phyloP scores from a whole-genome alignment of 805 yeast genomes.

The Saturnispora hagleri region DNA sequence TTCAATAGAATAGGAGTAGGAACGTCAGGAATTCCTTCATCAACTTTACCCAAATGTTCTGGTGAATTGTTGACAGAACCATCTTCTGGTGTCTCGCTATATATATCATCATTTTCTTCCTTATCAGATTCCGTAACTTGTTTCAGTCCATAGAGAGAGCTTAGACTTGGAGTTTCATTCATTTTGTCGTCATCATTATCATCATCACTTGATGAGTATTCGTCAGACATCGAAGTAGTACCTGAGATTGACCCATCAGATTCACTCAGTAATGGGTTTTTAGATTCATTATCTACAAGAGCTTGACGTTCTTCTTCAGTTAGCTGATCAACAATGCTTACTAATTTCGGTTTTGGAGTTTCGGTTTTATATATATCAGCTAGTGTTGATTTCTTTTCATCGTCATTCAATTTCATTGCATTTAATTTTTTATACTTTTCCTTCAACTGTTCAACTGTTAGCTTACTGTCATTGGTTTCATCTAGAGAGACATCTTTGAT shows the following conservation, averaged over 20 bases:
- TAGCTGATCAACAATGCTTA: slow-evolving; percentile 21
- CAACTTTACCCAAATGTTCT: slow-evolving; percentile 21
- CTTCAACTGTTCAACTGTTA: slow-evolving; percentile 47
- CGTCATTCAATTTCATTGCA: slow-evolving; percentile 10
- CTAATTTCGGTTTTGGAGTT: neutral
- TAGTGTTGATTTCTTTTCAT: neutral
- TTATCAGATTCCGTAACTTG: slow-evolving; percentile 15
- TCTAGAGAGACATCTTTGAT: slow-evolving; percentile 8
- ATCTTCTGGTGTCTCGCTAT: slow-evolving; percentile 21
- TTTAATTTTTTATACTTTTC: slow-evolving; percentile 45
- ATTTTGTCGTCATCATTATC: slow-evolving; percentile 9
- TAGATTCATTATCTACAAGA: slow-evolving; percentile 14
- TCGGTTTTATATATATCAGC: slow-evolving; percentile 28
- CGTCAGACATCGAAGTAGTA: slow-evolving; percentile 15
- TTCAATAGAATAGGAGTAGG: slow-evolving; percentile 68
- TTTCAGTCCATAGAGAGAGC: slow-evolving; percentile 28
- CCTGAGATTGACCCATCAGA: slow-evolving; percentile 11
- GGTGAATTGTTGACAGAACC: slow-evolving; percentile 30
- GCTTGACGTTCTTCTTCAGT: slow-evolving; percentile 20
- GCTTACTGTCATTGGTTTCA: slow-evolving; percentile 35
- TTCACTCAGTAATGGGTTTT: slow-evolving; percentile 16
- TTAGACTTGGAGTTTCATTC: slow-evolving; percentile 23
- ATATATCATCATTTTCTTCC: slow-evolving; percentile 31
- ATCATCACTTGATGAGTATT: slow-evolving; percentile 13
- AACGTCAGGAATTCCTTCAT: slow-evolving; percentile 50